phyloP scores from a whole-genome alignment of 2,329 filamentous ascomycete genomes.

The Trichoderma atroviride region DNA sequence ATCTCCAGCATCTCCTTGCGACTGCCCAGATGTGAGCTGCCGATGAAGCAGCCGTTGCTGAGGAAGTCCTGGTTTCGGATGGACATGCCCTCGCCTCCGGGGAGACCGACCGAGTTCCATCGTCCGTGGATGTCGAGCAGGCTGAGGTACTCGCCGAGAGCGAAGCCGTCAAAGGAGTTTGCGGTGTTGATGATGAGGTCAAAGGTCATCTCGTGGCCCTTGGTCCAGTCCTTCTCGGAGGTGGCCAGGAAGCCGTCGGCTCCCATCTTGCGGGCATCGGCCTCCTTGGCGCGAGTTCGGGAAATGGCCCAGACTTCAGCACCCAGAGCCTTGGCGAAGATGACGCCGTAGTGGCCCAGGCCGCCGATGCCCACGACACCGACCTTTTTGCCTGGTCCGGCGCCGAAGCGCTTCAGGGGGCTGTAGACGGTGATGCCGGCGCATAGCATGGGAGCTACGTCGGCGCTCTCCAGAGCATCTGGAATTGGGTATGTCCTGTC shows the following conservation, averaged over 20 bases:
- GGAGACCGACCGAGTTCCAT: constrained; percentile 80
- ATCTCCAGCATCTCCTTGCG: constrained; percentile 71
- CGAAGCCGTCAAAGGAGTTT: constrained; percentile 68
- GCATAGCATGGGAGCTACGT: constrained; percentile 81
- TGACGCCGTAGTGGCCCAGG: constrained; percentile 70
- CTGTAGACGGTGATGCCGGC: constrained; percentile 81
- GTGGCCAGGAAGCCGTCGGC: constrained; percentile 64
- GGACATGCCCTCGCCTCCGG: constrained; percentile 71
- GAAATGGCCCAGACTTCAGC: constrained; percentile 66
- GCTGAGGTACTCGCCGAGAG: constrained; percentile 71
- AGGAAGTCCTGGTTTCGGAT: constrained; percentile 76
- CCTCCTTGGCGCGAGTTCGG: constrained; percentile 62
- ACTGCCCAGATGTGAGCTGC: constrained; percentile 70
- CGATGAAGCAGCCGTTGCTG: constrained; percentile 72
- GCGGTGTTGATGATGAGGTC: constrained; percentile 79
- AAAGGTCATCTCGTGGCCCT: constrained; percentile 63
- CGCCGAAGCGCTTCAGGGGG: constrained; percentile 74
- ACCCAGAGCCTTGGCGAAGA: constrained; percentile 69
- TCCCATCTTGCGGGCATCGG: constrained; percentile 60
- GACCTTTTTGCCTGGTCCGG: constrained; percentile 77
- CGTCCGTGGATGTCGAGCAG: constrained; percentile 80
- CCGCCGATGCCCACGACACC: constrained; percentile 74
- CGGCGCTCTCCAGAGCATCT: constrained; percentile 62
- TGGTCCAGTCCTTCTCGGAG: constrained; percentile 59
- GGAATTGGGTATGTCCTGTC: constrained; percentile 71